These are phyloP conservation scores for Rhamnella rubrinervis DNA, from an alignment of 331 rosid species.

Conservation along the genomic window DNA sequence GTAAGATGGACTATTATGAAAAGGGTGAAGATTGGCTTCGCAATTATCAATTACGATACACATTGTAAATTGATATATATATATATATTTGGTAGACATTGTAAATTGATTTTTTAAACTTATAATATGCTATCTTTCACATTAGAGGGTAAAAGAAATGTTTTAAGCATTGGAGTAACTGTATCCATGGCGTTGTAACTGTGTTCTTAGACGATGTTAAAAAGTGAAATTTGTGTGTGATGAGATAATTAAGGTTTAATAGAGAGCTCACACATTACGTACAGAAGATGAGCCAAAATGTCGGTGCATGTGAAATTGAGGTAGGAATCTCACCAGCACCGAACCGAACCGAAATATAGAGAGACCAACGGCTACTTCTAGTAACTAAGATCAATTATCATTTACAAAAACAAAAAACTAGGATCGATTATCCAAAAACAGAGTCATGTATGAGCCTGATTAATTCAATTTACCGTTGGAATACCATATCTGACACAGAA, in stretches of 20 bases:
- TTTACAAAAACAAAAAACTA: background rate
- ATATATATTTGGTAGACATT: conserved; percentile 14
- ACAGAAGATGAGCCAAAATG: too few relatives aligned
- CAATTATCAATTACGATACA: conserved; percentile 59
- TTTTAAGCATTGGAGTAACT: background rate
- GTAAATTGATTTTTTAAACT: conserved; percentile 23
- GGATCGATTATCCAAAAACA: background rate
- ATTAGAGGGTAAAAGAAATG: background rate
- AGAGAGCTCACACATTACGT: too few relatives aligned
- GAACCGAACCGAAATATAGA: background rate
- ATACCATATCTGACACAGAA: background rate
- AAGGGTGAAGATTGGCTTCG: conserved; percentile 92
- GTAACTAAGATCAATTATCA: conserved; percentile 4
- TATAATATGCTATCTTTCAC: conserved; percentile 14
- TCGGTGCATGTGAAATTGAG: background rate
- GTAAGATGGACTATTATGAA: conserved; percentile 70
- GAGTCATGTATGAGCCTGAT: conserved; percentile 14
- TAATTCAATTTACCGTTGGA: conserved; percentile 39
- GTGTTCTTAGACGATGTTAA: too few relatives aligned
- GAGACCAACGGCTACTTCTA: conserved; percentile 26
- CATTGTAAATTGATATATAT: conserved; percentile 29
- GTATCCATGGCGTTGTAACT: too few relatives aligned
- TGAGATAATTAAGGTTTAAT: too few relatives aligned
- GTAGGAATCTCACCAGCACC: background rate
- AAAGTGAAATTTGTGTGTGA: too few relatives aligned